Conservation (phyloP, 352 stramenopile genomes). For the Phytophthora boehmeriae region DNA sequence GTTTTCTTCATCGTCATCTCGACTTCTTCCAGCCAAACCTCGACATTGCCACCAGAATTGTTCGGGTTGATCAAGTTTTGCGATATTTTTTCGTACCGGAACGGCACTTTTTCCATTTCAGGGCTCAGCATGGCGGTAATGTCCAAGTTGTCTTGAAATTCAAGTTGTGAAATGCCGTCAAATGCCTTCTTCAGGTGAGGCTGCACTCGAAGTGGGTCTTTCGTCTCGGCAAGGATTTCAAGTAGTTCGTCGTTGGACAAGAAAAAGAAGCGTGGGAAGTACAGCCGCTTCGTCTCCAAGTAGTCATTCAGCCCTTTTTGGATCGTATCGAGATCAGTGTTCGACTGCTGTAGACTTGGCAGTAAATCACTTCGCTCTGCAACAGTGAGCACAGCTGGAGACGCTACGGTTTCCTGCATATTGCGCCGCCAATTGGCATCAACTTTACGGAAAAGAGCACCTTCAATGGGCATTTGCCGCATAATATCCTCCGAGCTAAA, state of each 20-base stretch:
- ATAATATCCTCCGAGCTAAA: slow-evolving; percentile 95
- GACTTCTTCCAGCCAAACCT: slow-evolving; percentile 87
- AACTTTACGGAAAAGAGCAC: slow-evolving; percentile 86
- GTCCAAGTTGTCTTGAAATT: slow-evolving; percentile 93
- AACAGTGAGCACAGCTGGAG: slow-evolving; percentile 78
- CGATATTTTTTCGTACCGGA: slow-evolving; percentile 86
- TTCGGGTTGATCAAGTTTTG: slow-evolving; percentile 94
- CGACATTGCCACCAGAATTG: slow-evolving; percentile 93
- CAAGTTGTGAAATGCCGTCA: slow-evolving; percentile 91
- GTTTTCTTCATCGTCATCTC: slow-evolving; percentile 90
- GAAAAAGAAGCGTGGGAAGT: slow-evolving; percentile 94
- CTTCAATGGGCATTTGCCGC: slow-evolving; percentile 92
- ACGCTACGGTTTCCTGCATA: slow-evolving; percentile 86
- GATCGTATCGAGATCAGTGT: slow-evolving; percentile 93
- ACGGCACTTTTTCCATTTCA: slow-evolving; percentile 89
- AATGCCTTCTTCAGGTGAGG: slow-evolving; percentile 95
- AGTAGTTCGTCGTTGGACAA: slow-evolving; percentile 93
- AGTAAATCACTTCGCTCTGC: slow-evolving; percentile 82
- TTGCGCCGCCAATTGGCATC: slow-evolving; percentile 88
- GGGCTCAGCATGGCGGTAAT: slow-evolving; percentile 92
- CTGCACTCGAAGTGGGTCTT: slow-evolving; percentile 94
- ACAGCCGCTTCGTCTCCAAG: slow-evolving; percentile 89
- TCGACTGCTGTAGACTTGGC: slow-evolving; percentile 87
- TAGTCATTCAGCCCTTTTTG: slow-evolving; percentile 95
- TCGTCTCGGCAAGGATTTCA: slow-evolving; percentile 92